Conservation (phyloP, 768 basidiomycete genomes). For the Mycena vulgaris region DNA sequence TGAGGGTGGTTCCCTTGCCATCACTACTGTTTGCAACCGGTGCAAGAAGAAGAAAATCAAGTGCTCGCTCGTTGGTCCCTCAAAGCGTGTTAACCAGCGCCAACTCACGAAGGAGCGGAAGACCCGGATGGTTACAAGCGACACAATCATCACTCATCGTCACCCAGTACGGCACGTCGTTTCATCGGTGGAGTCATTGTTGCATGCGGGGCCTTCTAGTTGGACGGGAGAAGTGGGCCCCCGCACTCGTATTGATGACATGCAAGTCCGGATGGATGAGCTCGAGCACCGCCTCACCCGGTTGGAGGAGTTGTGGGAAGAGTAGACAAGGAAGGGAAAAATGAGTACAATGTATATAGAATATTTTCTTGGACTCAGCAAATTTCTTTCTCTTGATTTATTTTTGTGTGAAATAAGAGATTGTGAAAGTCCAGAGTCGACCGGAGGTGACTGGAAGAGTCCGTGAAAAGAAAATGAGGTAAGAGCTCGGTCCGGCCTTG, state of each 20-base stretch:
- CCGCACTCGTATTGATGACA: not conserved
- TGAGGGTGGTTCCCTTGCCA: not conserved
- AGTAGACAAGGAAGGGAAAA: too few species aligned
- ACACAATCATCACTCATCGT: not conserved
- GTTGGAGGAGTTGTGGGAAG: not conserved
- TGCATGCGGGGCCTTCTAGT: too few species aligned
- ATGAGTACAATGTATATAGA: too few species aligned
- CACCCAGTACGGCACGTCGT: not conserved
- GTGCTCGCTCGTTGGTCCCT: not conserved
- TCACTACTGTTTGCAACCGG: too few species aligned
- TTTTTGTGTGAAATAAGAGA: too few species aligned
- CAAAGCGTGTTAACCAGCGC: not conserved
- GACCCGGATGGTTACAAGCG: not conserved
- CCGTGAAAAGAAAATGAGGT: too few species aligned
- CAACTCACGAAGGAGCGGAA: not conserved
- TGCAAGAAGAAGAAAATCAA: not conserved
- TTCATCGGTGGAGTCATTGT: not conserved
- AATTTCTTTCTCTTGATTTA: too few species aligned
- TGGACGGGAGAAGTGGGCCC: too few species aligned
- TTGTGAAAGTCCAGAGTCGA: too few species aligned
- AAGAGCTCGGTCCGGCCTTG: too few species aligned
- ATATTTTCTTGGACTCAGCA: too few species aligned
- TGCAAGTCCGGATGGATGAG: not conserved
- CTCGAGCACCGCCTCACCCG: not conserved
- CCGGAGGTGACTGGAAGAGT: too few species aligned